Evolutionary conservation across 1,284 basidiomycete genomes (phyloP), one percentile per base, ranked within the genome.

Genomic region (Sanghuangporus baumii): DNA sequence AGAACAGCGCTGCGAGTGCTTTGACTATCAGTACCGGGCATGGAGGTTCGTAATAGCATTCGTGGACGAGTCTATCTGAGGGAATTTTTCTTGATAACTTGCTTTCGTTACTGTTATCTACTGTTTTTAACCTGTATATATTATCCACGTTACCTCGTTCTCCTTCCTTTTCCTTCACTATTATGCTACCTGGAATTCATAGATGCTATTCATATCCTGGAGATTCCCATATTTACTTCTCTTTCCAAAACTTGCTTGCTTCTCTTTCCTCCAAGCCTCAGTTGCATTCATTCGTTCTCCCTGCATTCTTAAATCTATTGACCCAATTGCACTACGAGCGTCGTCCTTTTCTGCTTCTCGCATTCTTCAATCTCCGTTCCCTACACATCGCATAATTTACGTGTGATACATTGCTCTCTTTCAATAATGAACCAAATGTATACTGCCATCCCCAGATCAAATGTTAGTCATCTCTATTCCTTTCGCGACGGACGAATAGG

Each of bases 361-460:
- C 9, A 5, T 36, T 37, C 31, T n/a, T 18, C 36, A 6, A 14
- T 36, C 31, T 37, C n/a, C n/a, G 52, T 11, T 31, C 14, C n/a
- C 34, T 58, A 58, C 56, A 47, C 20, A 18, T 58, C 56, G 56
- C 41, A 57, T 57, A 57, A 57, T 57, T 26, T 34, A 26, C 23
- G 23, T 26, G 23, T 26, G 23, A 26, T 26, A 26, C 23, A 26
- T 20, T 18, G 14, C 38, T 57, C 38, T 20, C 37, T 56, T 36
- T 51, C 38, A 23, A 40, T 59, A 59, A 46, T 55, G 16, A 60
- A 11, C 4, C 55, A 36, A 41, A 38, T 56, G 34, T 51, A n/a
- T 55, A 14, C 5, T 46, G 20, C 20, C 20, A 46, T 46, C 43
- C 43, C 20, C 43, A 18, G 7, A 46, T 41, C 40, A 41, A 12